phyloP scores from a whole-genome alignment of 441 rosid genomes.

The Eutrema salsugineum region DNA sequence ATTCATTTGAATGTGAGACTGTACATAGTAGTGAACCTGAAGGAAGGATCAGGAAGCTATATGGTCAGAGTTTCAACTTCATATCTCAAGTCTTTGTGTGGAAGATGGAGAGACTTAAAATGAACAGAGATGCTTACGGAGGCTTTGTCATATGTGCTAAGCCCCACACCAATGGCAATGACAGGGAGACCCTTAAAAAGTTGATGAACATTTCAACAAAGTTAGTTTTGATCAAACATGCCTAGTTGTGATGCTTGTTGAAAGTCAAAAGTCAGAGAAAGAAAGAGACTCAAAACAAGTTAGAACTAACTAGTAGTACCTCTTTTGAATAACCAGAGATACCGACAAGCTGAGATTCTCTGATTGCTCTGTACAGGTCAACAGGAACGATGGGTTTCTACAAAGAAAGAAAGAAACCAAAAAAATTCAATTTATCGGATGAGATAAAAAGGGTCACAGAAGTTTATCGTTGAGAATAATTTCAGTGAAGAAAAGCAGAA shows the following conservation, averaged over 20 bases:
- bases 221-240: conserved; percentile 1
- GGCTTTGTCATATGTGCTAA: conserved; percentile 73
- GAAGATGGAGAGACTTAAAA: not conserved
- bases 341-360: conserved; percentile 69
- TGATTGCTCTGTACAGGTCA: conserved; percentile 59
- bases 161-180: conserved; percentile 69
- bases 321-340: conserved; percentile 65
- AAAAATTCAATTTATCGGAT: not conserved
- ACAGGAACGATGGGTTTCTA: conserved; percentile 67
- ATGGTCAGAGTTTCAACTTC: conserved; percentile 15
- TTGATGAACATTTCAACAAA: not conserved
- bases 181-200: conserved; percentile 62
- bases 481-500: not conserved
- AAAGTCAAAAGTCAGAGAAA: not conserved
- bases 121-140: conserved; percentile 40
- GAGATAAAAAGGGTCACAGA: not conserved
- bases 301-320: conserved; percentile 34
- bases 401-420: too few species aligned
- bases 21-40: conserved; percentile 65
- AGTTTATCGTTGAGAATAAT: not conserved
- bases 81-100: not conserved
- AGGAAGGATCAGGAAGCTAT: conserved; percentile 3
- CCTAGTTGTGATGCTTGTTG: not conserved
- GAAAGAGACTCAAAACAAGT: not conserved
- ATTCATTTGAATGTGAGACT: conserved; percentile 78